Evolutionary conservation across 1,284 basidiomycete species (phyloP).

Genomic region (Fomitopsis palustris): DNA sequence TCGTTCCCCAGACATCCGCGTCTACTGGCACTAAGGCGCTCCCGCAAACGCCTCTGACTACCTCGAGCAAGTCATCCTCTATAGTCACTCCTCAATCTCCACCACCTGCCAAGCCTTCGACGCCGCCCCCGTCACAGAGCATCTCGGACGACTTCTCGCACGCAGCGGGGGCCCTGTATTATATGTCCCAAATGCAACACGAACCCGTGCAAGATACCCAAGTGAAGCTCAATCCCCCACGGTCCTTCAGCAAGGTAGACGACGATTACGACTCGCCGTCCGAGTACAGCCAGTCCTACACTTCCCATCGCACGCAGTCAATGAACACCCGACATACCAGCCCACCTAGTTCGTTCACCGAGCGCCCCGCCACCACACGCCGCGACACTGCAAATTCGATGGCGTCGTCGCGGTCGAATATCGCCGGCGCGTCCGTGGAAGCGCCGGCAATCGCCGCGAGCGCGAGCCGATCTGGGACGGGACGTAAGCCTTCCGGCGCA

Average conservation of each 20-base stretch:
- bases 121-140: constrained; percentile 10
- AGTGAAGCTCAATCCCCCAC: constrained; percentile 17
- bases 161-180: constrained; percentile 60
- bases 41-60: background rate
- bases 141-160: constrained; percentile 36
- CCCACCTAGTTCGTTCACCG: constrained; percentile 14
- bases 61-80: background rate
- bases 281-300: constrained; percentile 20
- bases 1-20: constrained; percentile 5
- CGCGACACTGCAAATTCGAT: constrained; percentile 4
- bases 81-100: background rate
- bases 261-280: constrained; percentile 22
- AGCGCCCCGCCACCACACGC: constrained; percentile 9
- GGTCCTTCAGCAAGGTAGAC: constrained; percentile 14
- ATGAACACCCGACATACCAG: constrained; percentile 19
- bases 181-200: constrained; percentile 57
- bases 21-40: background rate
- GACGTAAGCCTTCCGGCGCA: constrained; percentile 70
- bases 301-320: constrained; percentile 18
- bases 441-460: constrained; percentile 9
- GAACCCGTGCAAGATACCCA: constrained; percentile 16
- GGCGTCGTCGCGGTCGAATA: constrained; percentile 7
- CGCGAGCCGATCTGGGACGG: constrained; percentile 18
- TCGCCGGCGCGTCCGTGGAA: constrained; percentile 6
- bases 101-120: background rate